Evolutionary conservation across 371 early-diverging fungal species (phyloP), one percentile per base, ranked within the genome.

Genomic region (Thermomucor indicae-seudaticae): DNA sequence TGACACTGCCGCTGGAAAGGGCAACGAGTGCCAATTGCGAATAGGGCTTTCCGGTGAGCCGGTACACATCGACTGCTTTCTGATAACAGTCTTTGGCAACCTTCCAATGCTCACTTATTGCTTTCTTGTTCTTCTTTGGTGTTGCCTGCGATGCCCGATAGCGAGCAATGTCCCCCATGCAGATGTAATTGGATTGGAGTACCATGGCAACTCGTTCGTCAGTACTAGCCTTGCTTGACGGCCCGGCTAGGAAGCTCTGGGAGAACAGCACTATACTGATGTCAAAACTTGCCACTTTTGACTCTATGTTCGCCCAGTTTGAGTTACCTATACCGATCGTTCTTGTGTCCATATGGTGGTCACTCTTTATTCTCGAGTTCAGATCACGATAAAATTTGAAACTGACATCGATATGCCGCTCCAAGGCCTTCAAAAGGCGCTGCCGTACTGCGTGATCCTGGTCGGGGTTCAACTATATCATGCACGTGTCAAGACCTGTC

Each of bases 11-110:
- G 40, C 48, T 67, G 1, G 70, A 65, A 2, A 70, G 51, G n/a
- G 72, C 65, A 2, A 70, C 57, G 23, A 76, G 57, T 2, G 77
- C 77, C 1, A 76, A 23, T 47, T 76, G 77, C 12, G 63, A 70
- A 43, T 76, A 76, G 3, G 77, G 77, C 23, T 72, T 72, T n/a
- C 77, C 77, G 25, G 42, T 67, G n/a, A 47, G 51, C n/a, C 76
- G 49, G 51, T 64, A 67, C 0, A 66, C 68, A 28, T 70, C 69
- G 28, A 60, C 54, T 0, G 77, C 72, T 44, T 70, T 70, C n/a
- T 62, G 47, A 51, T 76, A 76, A 40, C 72, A 70, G 1, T 55
- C 41, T 27, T 68, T 72, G 1, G 72, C 60, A 12, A 72, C 29
- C 0, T 45, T 49, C 66, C 67, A 70, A 45, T 60, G 55, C 0